Percentiles rank a stretch among this genome's conserved stretches.
Evolutionary conservation across 2,329 filamentous ascomycete species (phyloP).

Genomic region (Pseudogymnoascus sp.): DNA sequence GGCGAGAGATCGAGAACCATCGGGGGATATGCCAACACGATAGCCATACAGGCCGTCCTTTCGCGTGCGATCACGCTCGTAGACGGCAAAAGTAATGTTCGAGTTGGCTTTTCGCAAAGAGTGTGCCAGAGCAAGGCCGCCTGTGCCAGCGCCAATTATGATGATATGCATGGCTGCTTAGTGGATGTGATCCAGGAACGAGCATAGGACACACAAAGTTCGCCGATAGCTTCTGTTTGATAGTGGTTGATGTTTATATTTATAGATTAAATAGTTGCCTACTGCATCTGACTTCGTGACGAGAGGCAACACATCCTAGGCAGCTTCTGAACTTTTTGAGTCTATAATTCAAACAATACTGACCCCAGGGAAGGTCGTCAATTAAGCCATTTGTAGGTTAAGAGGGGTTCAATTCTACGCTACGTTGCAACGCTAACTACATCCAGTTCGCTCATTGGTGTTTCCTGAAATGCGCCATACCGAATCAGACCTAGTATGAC

Average conservation of each 20-base stretch:
- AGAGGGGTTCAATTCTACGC: too few relatives aligned
- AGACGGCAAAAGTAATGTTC: slow-evolving; percentile 31
- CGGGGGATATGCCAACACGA: background rate
- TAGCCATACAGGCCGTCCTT: background rate
- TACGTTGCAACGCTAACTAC: too few relatives aligned
- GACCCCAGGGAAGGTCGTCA: too few relatives aligned
- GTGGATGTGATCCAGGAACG: background rate
- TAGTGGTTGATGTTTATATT: background rate
- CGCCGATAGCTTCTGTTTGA: background rate
- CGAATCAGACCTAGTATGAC: too few relatives aligned
- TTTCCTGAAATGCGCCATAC: too few relatives aligned
- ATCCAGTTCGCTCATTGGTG: too few relatives aligned
- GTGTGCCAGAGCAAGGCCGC: slow-evolving; percentile 32
- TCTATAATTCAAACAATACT: background rate
- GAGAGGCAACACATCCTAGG: background rate
- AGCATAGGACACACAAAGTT: background rate
- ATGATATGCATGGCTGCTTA: slow-evolving; percentile 20
- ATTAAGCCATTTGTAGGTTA: too few relatives aligned
- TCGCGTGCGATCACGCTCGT: slow-evolving; percentile 27
- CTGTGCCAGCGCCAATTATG: slow-evolving; percentile 32
- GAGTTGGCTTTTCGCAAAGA: slow-evolving; percentile 26
- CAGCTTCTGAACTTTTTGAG: background rate
- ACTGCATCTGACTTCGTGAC: background rate
- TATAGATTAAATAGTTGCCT: background rate
- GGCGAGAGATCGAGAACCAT: background rate